A percentile compares a stretch with the other conserved stretches of the same genome.
Conservation (phyloP, 2,329 filamentous ascomycete genomes). For the Arthrocladium fulminans region DNA sequence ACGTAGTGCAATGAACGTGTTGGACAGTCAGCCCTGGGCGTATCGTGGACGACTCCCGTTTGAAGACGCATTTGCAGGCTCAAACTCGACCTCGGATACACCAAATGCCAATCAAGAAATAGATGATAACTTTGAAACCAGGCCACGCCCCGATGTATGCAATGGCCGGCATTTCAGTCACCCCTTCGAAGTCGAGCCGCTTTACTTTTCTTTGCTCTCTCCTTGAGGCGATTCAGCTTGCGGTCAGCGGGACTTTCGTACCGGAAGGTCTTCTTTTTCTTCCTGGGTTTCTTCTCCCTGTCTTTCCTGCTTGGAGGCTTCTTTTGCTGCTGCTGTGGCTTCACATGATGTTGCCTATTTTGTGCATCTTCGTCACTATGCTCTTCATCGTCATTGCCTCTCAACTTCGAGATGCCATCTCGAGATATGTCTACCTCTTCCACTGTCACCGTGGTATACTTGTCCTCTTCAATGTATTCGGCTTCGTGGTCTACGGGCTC, state of each 20-base stretch:
- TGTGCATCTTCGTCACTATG: constrained; percentile 23
- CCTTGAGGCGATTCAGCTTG: constrained; percentile 50
- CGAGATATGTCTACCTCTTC: constrained; percentile 75
- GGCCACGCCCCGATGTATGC: constrained; percentile 16
- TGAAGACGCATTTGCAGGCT: not conserved
- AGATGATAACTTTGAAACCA: constrained; percentile 18
- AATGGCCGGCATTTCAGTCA: constrained; percentile 6
- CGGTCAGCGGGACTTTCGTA: constrained; percentile 86
- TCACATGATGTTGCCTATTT: not conserved
- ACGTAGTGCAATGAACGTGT: not conserved
- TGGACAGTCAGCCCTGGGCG: not conserved
- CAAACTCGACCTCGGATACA: not conserved
- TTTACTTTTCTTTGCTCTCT: constrained; percentile 62
- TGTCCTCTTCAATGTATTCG: constrained; percentile 93
- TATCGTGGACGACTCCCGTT: not conserved
- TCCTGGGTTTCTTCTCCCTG: constrained; percentile 42
- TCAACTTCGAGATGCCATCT: constrained; percentile 57
- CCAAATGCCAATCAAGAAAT: constrained; percentile 8
- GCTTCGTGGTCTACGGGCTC: constrained; percentile 65
- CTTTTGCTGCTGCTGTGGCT: not conserved
- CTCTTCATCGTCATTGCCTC: constrained; percentile 17
- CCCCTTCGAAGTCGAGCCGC: constrained; percentile 50
- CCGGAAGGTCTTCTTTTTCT: constrained; percentile 83
- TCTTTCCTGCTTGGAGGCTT: constrained; percentile 34
- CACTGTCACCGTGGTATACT: constrained; percentile 88